A percentile compares a stretch with the other conserved stretches of the same genome.
These are phyloP conservation scores for Grigorovia humatica DNA, from an alignment of 805 yeast species.

Conservation along the genomic window DNA sequence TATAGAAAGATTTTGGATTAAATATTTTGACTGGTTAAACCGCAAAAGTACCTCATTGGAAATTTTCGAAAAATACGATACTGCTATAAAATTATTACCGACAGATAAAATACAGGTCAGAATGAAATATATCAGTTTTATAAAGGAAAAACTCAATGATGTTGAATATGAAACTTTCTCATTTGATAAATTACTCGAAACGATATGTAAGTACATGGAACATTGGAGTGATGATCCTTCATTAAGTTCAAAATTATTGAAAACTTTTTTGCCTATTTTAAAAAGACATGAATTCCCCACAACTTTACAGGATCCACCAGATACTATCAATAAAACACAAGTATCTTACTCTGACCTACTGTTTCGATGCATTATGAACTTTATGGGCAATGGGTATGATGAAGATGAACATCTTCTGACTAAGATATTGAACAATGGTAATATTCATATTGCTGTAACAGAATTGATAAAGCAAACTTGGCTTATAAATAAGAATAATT, in stretches of 20 bases:
- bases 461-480: conserved; percentile 27
- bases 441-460: conserved; percentile 31
- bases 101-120: conserved; percentile 12
- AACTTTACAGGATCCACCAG: conserved; percentile 10
- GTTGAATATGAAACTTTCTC: conserved; percentile 5
- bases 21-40: conserved; percentile 42
- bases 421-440: conserved; percentile 32
- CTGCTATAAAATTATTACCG: conserved; percentile 40
- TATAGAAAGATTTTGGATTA: conserved; percentile 55
- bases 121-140: conserved; percentile 10
- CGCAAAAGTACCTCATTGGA: conserved; percentile 13
- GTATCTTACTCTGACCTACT: conserved; percentile 16
- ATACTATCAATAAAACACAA: conserved; percentile 15
- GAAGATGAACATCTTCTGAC: conserved; percentile 20
- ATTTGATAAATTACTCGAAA: conserved; percentile 7
- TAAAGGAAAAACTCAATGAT: conserved; percentile 10
- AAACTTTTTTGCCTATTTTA: conserved; percentile 15
- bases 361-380: conserved; percentile 15
- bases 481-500: conserved; percentile 22
- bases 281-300: conserved; percentile 16
- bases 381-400: conserved; percentile 11
- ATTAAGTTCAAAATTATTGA: conserved; percentile 6
- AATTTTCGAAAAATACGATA: conserved; percentile 37
- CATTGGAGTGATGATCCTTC: conserved; percentile 13
- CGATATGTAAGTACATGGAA: conserved; percentile 7